Base-by-base conservation (phyloP, 2,329 filamentous ascomycete genomes). In the Botrytis sinoallii region DNA sequence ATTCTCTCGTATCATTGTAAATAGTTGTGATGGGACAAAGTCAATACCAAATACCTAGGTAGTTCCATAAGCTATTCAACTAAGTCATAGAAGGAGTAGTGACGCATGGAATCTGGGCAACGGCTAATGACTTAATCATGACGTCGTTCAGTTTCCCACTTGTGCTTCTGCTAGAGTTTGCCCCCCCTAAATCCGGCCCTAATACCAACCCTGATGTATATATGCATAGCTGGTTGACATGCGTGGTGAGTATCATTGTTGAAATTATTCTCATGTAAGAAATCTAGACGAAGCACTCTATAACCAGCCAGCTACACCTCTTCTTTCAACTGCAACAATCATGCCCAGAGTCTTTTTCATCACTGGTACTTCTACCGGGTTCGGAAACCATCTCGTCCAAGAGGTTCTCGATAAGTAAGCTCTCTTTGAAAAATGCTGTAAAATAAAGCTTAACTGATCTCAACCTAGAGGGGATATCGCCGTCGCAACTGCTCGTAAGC, bases 361-460 rank as follows among this genome's bases (percentile, higher is more conserved):
- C 44, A 88, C 86, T 9, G 86, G 85, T 57, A 83, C 82, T 64
- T 85, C 85, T 5, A 85, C 84, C 5, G 86, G 86, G 18, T 82
- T 88, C 48, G 86, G 86, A 18, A 79, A 81, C 4, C 75, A 80
- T 20, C 78, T 87, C 8, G 82, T 83, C 10, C 79, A 83, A 32
- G 79, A 81, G 7, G 80, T 84, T 38, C 80, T 87, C 5, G 78
- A 79, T 4, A 78, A 80, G 8, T 66, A 44, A 44, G 25, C 22
- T 7, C 3, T 40, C 32, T 38, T 20, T 44, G 16, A 32, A 10
- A 0, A 38, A 10, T 63, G 8, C 0, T 66, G 2, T 16, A 12
- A 20, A 35, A 32, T 29, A 22, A 8, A 38, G 57, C 22, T 48
- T 66, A 40, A 44, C 70, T 66, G 40, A 57, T 57, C 32, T 42